These are phyloP conservation scores for Aspergillus proliferans DNA, from an alignment of 2,329 filamentous ascomycete genomes.

Conservation along the genomic window DNA sequence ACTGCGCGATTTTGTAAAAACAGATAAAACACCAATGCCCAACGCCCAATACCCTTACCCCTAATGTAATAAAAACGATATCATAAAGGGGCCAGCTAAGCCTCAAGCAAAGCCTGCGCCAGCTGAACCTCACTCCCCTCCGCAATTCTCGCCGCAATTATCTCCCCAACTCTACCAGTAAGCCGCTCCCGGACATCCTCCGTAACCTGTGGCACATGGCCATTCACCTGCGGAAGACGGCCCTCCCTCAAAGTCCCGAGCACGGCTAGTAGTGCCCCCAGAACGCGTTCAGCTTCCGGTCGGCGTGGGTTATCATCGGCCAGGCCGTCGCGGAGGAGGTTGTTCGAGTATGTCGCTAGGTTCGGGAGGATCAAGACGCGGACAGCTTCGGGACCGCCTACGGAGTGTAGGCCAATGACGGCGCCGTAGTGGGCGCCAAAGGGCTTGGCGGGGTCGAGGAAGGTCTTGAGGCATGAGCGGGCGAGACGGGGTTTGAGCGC, in stretches of 20 bases:
- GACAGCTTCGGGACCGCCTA: constrained; percentile 65
- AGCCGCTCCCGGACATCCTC: constrained; percentile 34
- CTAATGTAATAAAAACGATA: not conserved
- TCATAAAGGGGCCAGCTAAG: constrained; percentile 9
- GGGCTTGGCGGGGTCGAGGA: constrained; percentile 79
- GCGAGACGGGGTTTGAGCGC: constrained; percentile 82
- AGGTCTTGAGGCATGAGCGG: constrained; percentile 85
- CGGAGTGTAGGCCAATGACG: constrained; percentile 68
- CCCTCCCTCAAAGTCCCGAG: constrained; percentile 51
- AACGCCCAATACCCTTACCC: not conserved
- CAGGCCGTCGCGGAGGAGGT: constrained; percentile 52
- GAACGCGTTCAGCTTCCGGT: constrained; percentile 56
- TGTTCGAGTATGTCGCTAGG: constrained; percentile 56
- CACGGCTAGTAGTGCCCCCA: constrained; percentile 51
- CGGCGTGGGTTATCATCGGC: constrained; percentile 46
- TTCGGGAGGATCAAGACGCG: constrained; percentile 61
- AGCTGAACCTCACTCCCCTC: constrained; percentile 36
- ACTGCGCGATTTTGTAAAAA: no score
- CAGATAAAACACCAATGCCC: no score
- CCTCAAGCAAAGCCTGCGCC: constrained; percentile 33
- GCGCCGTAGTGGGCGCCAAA: constrained; percentile 84
- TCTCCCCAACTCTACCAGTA: constrained; percentile 35
- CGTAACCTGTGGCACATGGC: constrained; percentile 29
- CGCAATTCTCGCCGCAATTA: constrained; percentile 36
- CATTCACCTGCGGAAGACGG: constrained; percentile 33